Evolutionary conservation across 1,284 basidiomycete genomes (phyloP).

Genomic region (Trichosporon sp.): DNA sequence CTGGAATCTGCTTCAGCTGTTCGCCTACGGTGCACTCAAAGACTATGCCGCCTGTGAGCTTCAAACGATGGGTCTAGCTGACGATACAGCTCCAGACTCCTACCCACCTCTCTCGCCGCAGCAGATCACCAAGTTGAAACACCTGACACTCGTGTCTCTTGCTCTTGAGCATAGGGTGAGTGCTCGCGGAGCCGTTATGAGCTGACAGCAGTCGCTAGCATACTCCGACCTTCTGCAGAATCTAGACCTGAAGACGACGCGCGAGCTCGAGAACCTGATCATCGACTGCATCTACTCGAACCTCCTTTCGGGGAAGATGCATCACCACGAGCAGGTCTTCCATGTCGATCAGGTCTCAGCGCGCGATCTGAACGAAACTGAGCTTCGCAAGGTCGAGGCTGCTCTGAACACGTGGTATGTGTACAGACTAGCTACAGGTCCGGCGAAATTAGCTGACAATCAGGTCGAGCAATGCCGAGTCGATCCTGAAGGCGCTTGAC

Average conservation of each 20-base stretch:
- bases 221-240: slow-evolving; percentile 25
- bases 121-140: slow-evolving; percentile 80
- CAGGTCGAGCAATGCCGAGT: slow-evolving; percentile 69
- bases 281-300: slow-evolving; percentile 92
- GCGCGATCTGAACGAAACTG: slow-evolving; percentile 69
- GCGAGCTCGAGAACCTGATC: slow-evolving; percentile 87
- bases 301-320: slow-evolving; percentile 78
- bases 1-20: slow-evolving; percentile 67
- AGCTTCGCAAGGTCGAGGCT: slow-evolving; percentile 57
- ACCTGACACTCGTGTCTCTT: slow-evolving; percentile 79
- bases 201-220: slow-evolving; percentile 25
- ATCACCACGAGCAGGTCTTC: slow-evolving; percentile 78
- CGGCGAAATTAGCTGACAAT: background rate
- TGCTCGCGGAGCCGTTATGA: background rate
- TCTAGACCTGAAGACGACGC: slow-evolving; percentile 66
- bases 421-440: background rate
- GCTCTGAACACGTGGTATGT: slow-evolving; percentile 67
- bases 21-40: slow-evolving; percentile 77
- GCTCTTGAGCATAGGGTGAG: slow-evolving; percentile 64
- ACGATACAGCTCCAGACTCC: slow-evolving; percentile 55
- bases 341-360: slow-evolving; percentile 89
- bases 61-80: background rate
- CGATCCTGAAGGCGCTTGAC: slow-evolving; percentile 56
- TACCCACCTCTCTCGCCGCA: slow-evolving; percentile 64
- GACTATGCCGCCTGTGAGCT: slow-evolving; percentile 59